A percentile compares a stretch with the other conserved stretches of the same genome.
Conservation (phyloP, 768 basidiomycete species). For the Macrolepiota dolichaula region DNA sequence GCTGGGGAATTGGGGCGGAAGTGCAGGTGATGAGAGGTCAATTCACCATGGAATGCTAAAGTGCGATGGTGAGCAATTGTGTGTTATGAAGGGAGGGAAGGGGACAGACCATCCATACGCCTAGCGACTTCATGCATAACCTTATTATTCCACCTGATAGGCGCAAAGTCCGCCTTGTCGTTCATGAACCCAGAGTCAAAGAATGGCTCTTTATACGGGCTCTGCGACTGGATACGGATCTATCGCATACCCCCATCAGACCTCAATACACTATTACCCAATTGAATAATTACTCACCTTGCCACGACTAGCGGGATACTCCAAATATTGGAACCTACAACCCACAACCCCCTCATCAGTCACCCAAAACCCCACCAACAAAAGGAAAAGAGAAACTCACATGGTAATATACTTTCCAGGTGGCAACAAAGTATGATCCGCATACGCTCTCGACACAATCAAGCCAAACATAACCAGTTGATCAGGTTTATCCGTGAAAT, state of each 20-base stretch:
- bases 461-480: constrained; percentile 77
- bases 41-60: constrained; percentile 65
- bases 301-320: constrained; percentile 73
- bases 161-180: constrained; percentile 73
- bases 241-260: constrained; percentile 13
- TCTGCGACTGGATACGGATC: constrained; percentile 61
- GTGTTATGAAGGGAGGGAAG: neutral
- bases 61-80: neutral
- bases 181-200: constrained; percentile 82
- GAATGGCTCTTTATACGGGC: constrained; percentile 59
- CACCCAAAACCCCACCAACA: neutral
- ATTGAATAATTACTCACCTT: constrained; percentile 35
- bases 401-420: constrained; percentile 72
- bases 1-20: constrained; percentile 71
- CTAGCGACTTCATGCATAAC: constrained; percentile 69
- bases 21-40: constrained; percentile 69
- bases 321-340: constrained; percentile 64
- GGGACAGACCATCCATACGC: constrained; percentile 58
- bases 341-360: neutral
- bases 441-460: constrained; percentile 55
- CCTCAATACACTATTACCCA: no score
- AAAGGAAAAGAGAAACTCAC: constrained; percentile 26
- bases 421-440: constrained; percentile 66
- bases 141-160: constrained; percentile 78
- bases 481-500: constrained; percentile 80